A percentile compares a stretch with the other conserved stretches of the same genome.
phyloP scores from a whole-genome alignment of 2,329 filamentous ascomycete species.

The Zymoseptoria brevis region DNA sequence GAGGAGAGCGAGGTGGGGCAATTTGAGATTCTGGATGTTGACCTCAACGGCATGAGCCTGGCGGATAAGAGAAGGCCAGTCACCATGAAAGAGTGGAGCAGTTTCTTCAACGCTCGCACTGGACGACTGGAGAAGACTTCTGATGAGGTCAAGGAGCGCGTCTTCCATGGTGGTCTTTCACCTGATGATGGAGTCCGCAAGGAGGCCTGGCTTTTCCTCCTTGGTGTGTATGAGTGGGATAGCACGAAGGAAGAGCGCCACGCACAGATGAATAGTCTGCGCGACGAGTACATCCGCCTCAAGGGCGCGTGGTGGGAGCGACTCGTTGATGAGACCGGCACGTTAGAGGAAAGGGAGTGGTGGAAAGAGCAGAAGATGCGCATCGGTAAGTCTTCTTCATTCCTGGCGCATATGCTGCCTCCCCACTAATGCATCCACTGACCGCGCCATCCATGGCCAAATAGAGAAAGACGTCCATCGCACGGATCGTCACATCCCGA shows the following conservation, averaged over 20 bases:
- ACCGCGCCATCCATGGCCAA: slow-evolving; percentile 41
- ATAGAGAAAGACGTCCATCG: slow-evolving; percentile 97
- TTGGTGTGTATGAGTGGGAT: slow-evolving; percentile 90
- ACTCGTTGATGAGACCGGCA: slow-evolving; percentile 71
- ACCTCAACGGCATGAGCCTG: slow-evolving; percentile 63
- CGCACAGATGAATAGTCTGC: slow-evolving; percentile 70
- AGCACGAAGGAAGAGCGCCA: slow-evolving; percentile 79
- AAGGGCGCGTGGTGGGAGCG: slow-evolving; percentile 97
- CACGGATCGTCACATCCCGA: slow-evolving; percentile 87
- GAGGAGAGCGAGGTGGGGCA: slow-evolving; percentile 93
- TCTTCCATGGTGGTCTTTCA: slow-evolving; percentile 90
- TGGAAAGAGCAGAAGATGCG: slow-evolving; percentile 91
- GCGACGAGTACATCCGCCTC: slow-evolving; percentile 88
- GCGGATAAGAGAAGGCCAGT: slow-evolving; percentile 71
- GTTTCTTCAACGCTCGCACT: slow-evolving; percentile 69
- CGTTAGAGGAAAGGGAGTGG: slow-evolving; percentile 80
- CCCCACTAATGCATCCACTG: slow-evolving; percentile 27
- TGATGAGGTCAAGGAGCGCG: slow-evolving; percentile 92
- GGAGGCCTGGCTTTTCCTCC: slow-evolving; percentile 90
- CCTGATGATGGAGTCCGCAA: slow-evolving; percentile 86
- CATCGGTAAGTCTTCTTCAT: slow-evolving; percentile 61
- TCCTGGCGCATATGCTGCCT: not conserved
- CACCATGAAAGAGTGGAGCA: slow-evolving; percentile 79
- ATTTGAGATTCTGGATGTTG: slow-evolving; percentile 83
- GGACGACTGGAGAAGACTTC: slow-evolving; percentile 71